A percentile compares a stretch with the other conserved stretches of the same genome.
Evolutionary conservation across 495 filamentous ascomycete genomes (phyloP).

Genomic region (Xylaria acuta): DNA sequence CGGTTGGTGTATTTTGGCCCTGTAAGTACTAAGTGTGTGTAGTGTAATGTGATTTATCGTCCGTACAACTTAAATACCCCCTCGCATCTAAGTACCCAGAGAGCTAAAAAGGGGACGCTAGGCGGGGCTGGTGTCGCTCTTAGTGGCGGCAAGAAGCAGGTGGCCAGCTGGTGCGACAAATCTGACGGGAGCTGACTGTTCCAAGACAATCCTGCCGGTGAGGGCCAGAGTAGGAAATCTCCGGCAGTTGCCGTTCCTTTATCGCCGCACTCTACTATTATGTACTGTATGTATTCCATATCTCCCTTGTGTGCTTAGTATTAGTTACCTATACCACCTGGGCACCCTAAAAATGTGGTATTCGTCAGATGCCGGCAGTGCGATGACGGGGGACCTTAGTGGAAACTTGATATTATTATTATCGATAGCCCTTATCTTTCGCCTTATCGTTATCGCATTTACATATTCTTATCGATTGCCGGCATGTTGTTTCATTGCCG

Average conservation of each 20-base stretch:
- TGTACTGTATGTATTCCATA: not conserved
- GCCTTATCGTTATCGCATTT: not conserved
- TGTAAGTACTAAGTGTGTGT: not conserved
- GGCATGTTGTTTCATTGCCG: not conserved
- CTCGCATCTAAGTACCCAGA: not conserved
- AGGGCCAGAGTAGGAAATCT: conserved; percentile 25
- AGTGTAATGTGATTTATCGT: not conserved
- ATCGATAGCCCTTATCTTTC: not conserved
- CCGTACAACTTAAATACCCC: not conserved
- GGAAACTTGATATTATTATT: not conserved
- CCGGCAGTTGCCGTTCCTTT: conserved; percentile 7
- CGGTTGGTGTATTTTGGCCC: not conserved
- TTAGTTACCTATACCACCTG: not conserved
- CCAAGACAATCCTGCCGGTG: conserved; percentile 11
- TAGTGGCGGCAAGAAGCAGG: conserved; percentile 1
- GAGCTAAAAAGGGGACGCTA: not conserved
- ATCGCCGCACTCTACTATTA: not conserved
- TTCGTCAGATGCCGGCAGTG: not conserved
- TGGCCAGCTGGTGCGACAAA: not conserved
- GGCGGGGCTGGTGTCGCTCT: not conserved
- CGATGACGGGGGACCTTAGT: not conserved
- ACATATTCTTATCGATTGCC: conserved; percentile 19
- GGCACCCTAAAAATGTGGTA: not conserved
- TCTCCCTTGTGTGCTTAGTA: not conserved
- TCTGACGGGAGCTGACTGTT: conserved; percentile 21